Evolutionary conservation across 2,329 filamentous ascomycete genomes (phyloP), one percentile per base, ranked within the genome.

Genomic region (Rutstroemia sp.): DNA sequence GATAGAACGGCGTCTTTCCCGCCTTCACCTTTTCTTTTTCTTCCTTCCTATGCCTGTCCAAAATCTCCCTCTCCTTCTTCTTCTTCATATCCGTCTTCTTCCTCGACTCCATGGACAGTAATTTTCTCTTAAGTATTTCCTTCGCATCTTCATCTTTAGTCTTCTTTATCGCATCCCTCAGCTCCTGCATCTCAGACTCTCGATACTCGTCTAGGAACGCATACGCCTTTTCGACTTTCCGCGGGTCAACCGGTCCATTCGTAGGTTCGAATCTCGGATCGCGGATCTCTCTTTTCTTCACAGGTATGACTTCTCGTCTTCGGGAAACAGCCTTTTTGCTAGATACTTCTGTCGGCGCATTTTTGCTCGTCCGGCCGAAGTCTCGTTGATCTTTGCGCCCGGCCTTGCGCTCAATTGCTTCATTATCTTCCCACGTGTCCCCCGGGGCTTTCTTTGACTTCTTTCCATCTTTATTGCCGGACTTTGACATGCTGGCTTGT

Each of bases 1-100:
- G 76, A 73, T 89, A 97, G 74, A 91, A 99, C 0, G 94, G 92
- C 69, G 81, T 83, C 82, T 96, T 96, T 59, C 94, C 94, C 74
- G 95, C 82, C 65, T 84, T 84, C 51, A 97, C 84, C 59, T 88
- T 75, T 70, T 92, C 87, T 74, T 89, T 91, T 77, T 99, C 94
- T 70, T 84, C 79, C 73, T 81, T 81, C 67, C 87, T 82, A 74
- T 97, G 92, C 71, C 87, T 84, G 46, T 82, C 77, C 54, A 92
- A 66, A 44, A 97, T 74, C 57, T 83, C 80, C 64, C 82, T 77
- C 71, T 87, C 83, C 58, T 84, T 80, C 60, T 89, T 86, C 73
- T 86, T 88, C 52, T 79, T 77, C 64, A 83, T 75, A 62, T 84
- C 81, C 25, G 89, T 79, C 72, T 89, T 87, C 72, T 87, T 81